Conservation (phyloP, 805 yeast genomes). For the Vanderwaltozyma yarrowii region DNA sequence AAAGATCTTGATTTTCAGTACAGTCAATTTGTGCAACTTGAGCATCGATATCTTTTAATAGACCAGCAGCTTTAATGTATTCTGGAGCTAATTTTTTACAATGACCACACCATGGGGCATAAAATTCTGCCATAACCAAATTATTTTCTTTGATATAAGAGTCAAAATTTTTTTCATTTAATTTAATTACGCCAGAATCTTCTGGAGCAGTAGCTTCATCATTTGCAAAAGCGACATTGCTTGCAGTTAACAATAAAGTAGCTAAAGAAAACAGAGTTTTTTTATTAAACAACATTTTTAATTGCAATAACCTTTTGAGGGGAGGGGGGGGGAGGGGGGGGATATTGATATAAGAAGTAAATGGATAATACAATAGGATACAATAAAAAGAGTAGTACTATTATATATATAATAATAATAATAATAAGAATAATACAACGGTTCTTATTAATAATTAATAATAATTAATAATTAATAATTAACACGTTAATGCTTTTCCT, state of each 20-base stretch:
- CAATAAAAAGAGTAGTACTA: too few relatives aligned
- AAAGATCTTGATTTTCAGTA: constrained; percentile 64
- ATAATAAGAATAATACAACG: too few relatives aligned
- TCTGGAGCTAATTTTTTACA: constrained; percentile 85
- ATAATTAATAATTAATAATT: too few relatives aligned
- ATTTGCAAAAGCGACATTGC: constrained; percentile 6
- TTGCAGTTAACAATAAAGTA: constrained; percentile 8
- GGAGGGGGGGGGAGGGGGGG: too few relatives aligned
- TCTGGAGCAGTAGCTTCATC: constrained; percentile 51
- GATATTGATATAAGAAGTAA: too few relatives aligned
- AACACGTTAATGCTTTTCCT: too few relatives aligned
- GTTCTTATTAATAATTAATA: too few relatives aligned
- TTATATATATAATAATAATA: too few relatives aligned
- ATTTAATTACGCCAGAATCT: constrained; percentile 79
- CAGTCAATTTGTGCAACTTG: constrained; percentile 80
- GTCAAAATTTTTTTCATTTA: constrained; percentile 56
- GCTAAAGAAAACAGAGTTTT: constrained; percentile 14
- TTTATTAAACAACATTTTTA: constrained; percentile 7
- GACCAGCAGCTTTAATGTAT: constrained; percentile 64
- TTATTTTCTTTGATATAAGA: constrained; percentile 61
- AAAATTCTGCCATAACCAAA: constrained; percentile 75
- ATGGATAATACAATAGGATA: too few relatives aligned
- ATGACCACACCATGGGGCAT: constrained; percentile 98
- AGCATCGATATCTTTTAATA: constrained; percentile 48
- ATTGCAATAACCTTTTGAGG: too few relatives aligned